Percentiles rank a stretch among this genome's conserved stretches.
These are phyloP conservation scores for Fomitopsis betulina DNA, from an alignment of 1,284 basidiomycete genomes.

Conservation along the genomic window DNA sequence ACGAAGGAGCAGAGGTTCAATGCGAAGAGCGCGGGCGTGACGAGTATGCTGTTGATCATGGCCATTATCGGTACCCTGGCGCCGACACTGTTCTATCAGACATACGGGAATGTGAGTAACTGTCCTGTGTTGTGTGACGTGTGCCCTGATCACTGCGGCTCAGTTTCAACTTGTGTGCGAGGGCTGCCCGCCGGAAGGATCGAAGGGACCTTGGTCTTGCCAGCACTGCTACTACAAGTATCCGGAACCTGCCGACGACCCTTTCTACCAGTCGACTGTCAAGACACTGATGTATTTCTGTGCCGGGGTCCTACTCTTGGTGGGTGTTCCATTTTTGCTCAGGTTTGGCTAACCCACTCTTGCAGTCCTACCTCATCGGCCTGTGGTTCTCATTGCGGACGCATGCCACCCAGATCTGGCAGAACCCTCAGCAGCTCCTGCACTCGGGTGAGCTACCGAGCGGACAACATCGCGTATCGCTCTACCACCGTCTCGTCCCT, in stretches of 20 bases:
- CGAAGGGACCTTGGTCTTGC: constrained; percentile 75
- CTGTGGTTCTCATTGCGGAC: constrained; percentile 99
- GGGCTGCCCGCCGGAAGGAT: constrained; percentile 68
- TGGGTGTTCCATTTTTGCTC: constrained; percentile 39
- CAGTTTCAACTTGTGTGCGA: constrained; percentile 93
- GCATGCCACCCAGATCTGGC: constrained; percentile 99
- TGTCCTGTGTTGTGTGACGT: constrained; percentile 4
- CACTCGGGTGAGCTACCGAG: constrained; percentile 58
- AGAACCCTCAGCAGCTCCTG: constrained; percentile 88
- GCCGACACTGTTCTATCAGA: constrained; percentile 98
- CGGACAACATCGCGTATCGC: constrained; percentile 57
- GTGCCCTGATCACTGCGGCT: neutral
- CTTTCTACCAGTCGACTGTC: constrained; percentile 96
- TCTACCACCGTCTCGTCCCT: constrained; percentile 68
- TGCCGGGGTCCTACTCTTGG: constrained; percentile 83
- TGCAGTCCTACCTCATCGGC: constrained; percentile 92
- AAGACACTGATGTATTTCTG: constrained; percentile 95
- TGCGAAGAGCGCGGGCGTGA: constrained; percentile 96
- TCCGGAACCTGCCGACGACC: constrained; percentile 88
- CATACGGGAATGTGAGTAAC: constrained; percentile 87
- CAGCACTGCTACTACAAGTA: constrained; percentile 94
- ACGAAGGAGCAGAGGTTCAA: constrained; percentile 98
- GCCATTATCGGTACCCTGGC: constrained; percentile 96
- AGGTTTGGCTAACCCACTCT: constrained; percentile 2
- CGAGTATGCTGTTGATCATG: constrained; percentile 99